Evolutionary conservation across 1,284 basidiomycete species (phyloP).

Genomic region (Xerocomus amazonicus): DNA sequence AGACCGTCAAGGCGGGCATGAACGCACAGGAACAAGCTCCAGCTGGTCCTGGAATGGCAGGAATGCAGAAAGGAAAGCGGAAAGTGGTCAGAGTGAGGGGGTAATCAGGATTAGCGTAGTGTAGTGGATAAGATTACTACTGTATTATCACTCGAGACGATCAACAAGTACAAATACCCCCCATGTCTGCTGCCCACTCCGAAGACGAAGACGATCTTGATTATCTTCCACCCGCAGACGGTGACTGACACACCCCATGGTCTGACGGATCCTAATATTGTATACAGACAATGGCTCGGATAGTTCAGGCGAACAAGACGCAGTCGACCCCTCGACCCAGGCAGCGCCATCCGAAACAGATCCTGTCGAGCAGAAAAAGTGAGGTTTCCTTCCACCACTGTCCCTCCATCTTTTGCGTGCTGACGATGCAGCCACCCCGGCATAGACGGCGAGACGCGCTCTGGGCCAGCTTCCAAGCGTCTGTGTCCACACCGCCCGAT

Average conservation of each 20-base stretch:
- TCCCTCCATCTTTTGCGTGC: not conserved
- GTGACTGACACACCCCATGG: slow-evolving; percentile 14
- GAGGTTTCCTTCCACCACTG: slow-evolving; percentile 10
- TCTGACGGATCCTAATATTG: not conserved
- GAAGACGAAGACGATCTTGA: slow-evolving; percentile 68
- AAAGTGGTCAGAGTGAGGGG: slow-evolving; percentile 77
- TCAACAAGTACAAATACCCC: slow-evolving; percentile 28
- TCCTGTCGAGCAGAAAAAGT: slow-evolving; percentile 45
- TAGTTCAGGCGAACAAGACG: slow-evolving; percentile 36
- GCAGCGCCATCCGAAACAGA: slow-evolving; percentile 30
- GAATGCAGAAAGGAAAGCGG: slow-evolving; percentile 67
- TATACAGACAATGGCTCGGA: slow-evolving; percentile 35
- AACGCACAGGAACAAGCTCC: slow-evolving; percentile 51
- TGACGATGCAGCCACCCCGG: not conserved
- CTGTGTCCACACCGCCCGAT: slow-evolving; percentile 33
- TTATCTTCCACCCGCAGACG: slow-evolving; percentile 53
- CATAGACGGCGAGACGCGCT: slow-evolving; percentile 42
- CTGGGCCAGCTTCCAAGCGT: slow-evolving; percentile 62
- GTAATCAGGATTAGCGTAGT: slow-evolving; percentile 18
- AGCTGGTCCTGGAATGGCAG: slow-evolving; percentile 33
- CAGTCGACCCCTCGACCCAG: slow-evolving; percentile 2
- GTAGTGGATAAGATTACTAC: slow-evolving; percentile 6
- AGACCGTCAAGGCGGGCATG: slow-evolving; percentile 79
- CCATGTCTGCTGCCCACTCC: slow-evolving; percentile 31
- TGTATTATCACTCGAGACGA: slow-evolving; percentile 26